phyloP scores from a whole-genome alignment of 176 grass and related monocot species.

The Oryza australiensis region DNA sequence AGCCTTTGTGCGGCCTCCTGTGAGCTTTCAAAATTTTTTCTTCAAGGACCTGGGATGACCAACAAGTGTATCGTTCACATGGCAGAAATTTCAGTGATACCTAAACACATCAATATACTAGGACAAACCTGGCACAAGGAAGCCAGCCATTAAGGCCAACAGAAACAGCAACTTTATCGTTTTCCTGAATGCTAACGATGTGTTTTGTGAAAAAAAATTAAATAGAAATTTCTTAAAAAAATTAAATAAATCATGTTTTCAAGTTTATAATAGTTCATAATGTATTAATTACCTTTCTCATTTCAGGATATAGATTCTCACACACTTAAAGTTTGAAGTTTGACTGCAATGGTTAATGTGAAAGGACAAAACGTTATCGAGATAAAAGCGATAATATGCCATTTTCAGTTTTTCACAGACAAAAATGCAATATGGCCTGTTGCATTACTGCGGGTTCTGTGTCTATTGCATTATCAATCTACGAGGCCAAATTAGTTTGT shows the following conservation, averaged over 20 bases:
- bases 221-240: no score
- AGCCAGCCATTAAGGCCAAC: constrained; percentile 89
- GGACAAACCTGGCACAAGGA: constrained; percentile 75
- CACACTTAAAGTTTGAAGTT: constrained; percentile 59
- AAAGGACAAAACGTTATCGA: constrained; percentile 14
- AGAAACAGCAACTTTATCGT: no score
- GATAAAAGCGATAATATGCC: constrained; percentile 6
- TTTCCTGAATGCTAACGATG: no score
- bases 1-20: constrained; percentile 73
- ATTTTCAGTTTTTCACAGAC: background rate
- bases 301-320: no score
- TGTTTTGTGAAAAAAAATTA: no score
- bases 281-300: no score
- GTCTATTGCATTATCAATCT: background rate
- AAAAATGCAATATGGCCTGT: background rate
- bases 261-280: no score
- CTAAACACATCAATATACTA: constrained; percentile 18
- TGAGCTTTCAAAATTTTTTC: constrained; percentile 80
- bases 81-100: background rate
- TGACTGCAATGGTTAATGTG: constrained; percentile 56
- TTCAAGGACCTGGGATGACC: constrained; percentile 70
- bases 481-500: constrained; percentile 4
- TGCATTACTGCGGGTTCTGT: background rate
- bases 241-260: no score
- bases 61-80: constrained; percentile 1